Conservation (phyloP, 176 grass and related monocot species). For the Musa schizocarpa region DNA sequence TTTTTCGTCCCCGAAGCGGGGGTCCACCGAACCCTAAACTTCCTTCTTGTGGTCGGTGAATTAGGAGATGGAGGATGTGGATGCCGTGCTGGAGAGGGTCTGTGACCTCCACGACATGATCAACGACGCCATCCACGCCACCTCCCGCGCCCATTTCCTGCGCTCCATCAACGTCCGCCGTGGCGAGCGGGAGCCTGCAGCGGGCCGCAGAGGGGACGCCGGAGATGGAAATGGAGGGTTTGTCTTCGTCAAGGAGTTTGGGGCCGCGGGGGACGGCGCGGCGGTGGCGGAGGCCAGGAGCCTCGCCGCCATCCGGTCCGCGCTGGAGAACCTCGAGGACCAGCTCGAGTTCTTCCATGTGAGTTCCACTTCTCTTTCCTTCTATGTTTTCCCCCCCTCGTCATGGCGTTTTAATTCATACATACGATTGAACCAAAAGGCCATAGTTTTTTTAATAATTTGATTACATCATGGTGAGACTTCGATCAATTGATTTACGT, state of each 20-base stretch:
- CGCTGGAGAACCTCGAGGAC: conserved; percentile 73
- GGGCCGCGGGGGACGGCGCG: background rate
- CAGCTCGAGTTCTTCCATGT: conserved; percentile 84
- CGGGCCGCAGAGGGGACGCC: background rate
- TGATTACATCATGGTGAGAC: too few species aligned
- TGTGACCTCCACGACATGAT: conserved; percentile 50
- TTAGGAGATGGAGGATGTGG: conserved; percentile 30
- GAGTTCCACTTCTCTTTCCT: conserved; percentile 3
- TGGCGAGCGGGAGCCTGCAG: background rate
- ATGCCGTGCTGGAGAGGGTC: conserved; percentile 42
- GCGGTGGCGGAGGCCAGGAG: conserved; percentile 60
- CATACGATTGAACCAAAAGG: too few species aligned
- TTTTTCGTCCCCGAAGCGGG: too few species aligned
- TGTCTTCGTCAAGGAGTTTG: conserved; percentile 48
- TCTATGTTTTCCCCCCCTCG: background rate
- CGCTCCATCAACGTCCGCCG: background rate
- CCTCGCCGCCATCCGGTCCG: conserved; percentile 63
- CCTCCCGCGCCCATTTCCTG: background rate
- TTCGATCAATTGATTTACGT: too few species aligned
- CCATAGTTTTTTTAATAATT: too few species aligned
- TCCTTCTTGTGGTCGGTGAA: conserved; percentile 1
- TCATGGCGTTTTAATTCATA: background rate
- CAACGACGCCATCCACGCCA: conserved; percentile 45
- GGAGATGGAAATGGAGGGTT: conserved; percentile 25
- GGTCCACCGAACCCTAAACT: background rate